These are phyloP conservation scores for Xerocomellus amylosporus DNA, from an alignment of 768 basidiomycete species.

Conservation along the genomic window DNA sequence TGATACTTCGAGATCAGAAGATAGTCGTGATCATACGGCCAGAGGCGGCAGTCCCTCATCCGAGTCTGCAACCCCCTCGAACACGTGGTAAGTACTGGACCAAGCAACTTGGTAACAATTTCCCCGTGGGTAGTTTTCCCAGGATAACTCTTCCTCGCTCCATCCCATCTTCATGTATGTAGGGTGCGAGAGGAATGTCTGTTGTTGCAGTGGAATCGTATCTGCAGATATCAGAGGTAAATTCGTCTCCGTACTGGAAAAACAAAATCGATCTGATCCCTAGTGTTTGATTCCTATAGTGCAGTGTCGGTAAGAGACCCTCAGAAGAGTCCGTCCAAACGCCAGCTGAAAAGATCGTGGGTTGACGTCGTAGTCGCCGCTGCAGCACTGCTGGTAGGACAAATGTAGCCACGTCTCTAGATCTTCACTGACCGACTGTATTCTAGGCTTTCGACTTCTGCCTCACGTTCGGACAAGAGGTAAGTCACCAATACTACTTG, in stretches of 20 bases:
- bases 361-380: conserved; percentile 7
- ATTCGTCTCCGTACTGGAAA: not conserved
- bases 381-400: conserved; percentile 12
- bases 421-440: not conserved
- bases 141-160: not conserved
- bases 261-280: not conserved
- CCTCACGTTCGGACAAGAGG: conserved; percentile 15
- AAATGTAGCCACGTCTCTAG: not conserved
- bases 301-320: conserved; percentile 8
- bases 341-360: not conserved
- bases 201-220: conserved; percentile 11
- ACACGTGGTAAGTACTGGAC: too few relatives aligned
- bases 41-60: too few relatives aligned
- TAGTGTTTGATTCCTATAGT: not conserved
- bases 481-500: not conserved
- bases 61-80: too few relatives aligned
- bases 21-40: too few relatives aligned
- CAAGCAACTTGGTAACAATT: too few relatives aligned
- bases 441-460: conserved; percentile 17
- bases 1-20: too few relatives aligned
- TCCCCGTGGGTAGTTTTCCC: too few relatives aligned
- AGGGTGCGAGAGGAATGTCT: conserved; percentile 8
- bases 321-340: not conserved
- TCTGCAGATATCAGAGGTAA: conserved; percentile 12
- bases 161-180: not conserved